These are phyloP conservation scores for Blastobotrys mokoenaii DNA, from an alignment of 805 yeast species.

Conservation along the genomic window DNA sequence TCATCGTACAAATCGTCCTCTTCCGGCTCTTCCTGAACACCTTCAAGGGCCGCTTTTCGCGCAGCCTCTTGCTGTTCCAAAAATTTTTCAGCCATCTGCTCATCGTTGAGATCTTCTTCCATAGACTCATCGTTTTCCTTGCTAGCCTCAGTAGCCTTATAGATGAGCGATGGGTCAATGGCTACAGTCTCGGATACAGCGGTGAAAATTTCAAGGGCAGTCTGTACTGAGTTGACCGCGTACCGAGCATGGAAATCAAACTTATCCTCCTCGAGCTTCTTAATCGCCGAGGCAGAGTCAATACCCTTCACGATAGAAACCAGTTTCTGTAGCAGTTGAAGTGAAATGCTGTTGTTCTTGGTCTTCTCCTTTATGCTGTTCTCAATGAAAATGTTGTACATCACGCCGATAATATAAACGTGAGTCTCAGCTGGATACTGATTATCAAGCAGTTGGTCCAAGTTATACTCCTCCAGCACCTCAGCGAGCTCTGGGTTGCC, in stretches of 20 bases:
- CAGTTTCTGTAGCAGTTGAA: too few species aligned
- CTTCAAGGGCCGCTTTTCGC: neutral
- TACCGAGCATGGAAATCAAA: slow-evolving; percentile 23
- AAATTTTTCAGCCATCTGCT: slow-evolving; percentile 2
- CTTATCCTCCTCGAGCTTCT: too few species aligned
- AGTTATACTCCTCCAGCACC: slow-evolving; percentile 7
- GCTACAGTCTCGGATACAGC: slow-evolving; percentile 58
- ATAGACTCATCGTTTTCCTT: slow-evolving; percentile 8
- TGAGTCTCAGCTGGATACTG: slow-evolving; percentile 10
- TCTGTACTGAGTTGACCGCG: slow-evolving; percentile 53
- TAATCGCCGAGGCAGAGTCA: too few species aligned
- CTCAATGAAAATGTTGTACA: slow-evolving; percentile 16
- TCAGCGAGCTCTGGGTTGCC: slow-evolving; percentile 14
- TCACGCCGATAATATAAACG: slow-evolving; percentile 24
- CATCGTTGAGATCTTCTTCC: slow-evolving; percentile 19
- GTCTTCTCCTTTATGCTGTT: slow-evolving; percentile 2
- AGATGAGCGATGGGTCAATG: slow-evolving; percentile 6
- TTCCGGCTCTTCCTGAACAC: slow-evolving; percentile 5
- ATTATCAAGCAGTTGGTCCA: slow-evolving; percentile 2
- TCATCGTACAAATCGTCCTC: slow-evolving; percentile 13
- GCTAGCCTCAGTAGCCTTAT: neutral
- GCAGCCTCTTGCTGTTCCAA: neutral
- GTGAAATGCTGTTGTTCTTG: slow-evolving; percentile 1
- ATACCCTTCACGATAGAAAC: too few species aligned
- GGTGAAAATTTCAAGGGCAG: slow-evolving; percentile 66